Evolutionary conservation across 441 rosid species (phyloP), one percentile per base, ranked within the genome.

Genomic region (Aleurites moluccanus): DNA sequence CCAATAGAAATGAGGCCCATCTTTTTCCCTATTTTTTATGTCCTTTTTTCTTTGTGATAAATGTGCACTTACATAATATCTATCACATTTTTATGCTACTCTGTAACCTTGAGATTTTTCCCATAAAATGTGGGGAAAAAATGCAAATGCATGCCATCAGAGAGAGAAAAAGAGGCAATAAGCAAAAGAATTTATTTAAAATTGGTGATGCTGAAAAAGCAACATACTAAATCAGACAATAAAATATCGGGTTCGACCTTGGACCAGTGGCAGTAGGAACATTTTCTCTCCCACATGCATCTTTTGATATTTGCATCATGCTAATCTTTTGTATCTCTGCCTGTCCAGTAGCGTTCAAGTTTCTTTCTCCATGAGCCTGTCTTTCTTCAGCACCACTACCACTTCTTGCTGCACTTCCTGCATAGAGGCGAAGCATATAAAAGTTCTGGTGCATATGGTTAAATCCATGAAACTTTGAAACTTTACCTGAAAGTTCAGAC

Each of bases 401-500:
- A 79, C 84, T 89, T 85, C 86, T 90, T 18, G 84, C 88, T 70
- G 82, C 94, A 84, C 91, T 89, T 80, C 95, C 99, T 85, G 90
- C 75, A 57, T 67, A 73, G 70, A 72, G 64, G 67, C 10, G 6
- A 66, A 63, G 50, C 50, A 73, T 61, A n/a, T 57, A 77, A 80
- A 59, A 65, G 80, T 80, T 80, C 25, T 33, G 42, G 57, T 20
- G 52, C 2, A 62, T 59, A 53, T 14, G 65, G 23, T 73, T 67
- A 71, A 67, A 77, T 13, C 42, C 50, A n/a, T 28, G 62, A 45
- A 77, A 47, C 38, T 69, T 64, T 44, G 68, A 52, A 67, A 16
- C 65, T 44, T 80, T 83, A 88, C 97, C 97, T 76, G 94, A 89
- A 81, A 93, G 91, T 57, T 96, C 91, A 79, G 97, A 93, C 97